Evolutionary conservation across 169 alveolate genomes (phyloP).

Genomic region (Eimeria maxima): DNA sequence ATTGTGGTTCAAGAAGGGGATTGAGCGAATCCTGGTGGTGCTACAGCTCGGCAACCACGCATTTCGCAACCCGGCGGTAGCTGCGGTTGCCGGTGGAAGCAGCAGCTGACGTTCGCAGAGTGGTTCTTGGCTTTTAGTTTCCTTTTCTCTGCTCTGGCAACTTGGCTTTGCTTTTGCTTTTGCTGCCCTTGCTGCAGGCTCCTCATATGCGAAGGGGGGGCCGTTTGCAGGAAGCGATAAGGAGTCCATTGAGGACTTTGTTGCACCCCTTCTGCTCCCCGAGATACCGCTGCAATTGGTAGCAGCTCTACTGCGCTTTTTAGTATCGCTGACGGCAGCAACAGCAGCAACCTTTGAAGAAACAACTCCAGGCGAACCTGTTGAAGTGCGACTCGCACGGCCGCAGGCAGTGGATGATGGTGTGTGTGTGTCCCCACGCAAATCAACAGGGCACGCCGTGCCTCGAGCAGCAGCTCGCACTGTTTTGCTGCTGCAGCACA

Average conservation of each 20-base stretch:
- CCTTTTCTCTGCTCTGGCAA: not conserved
- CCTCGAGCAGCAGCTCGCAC: conserved; percentile 41
- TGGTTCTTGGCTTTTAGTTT: not conserved
- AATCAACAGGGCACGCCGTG: not conserved
- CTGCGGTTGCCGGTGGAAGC: not conserved
- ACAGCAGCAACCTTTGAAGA: conserved; percentile 15
- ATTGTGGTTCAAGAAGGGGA: not conserved
- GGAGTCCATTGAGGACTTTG: conserved; percentile 74
- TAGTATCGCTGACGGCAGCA: conserved; percentile 36
- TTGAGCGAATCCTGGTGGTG: not conserved
- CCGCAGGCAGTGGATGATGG: not conserved
- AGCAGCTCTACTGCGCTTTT: conserved; percentile 41
- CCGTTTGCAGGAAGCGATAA: not conserved
- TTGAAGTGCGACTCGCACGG: not conserved
- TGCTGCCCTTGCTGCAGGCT: conserved; percentile 48
- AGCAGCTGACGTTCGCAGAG: not conserved
- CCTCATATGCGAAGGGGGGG: not conserved
- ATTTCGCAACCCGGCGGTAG: not conserved
- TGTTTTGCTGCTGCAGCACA: conserved; percentile 59
- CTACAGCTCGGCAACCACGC: not conserved
- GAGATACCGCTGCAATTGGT: conserved; percentile 70
- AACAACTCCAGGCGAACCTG: not conserved
- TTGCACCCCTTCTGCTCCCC: conserved; percentile 63
- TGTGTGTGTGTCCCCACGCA: not conserved
- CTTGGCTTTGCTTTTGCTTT: not conserved